Percentiles rank a stretch among this genome's conserved stretches.
Conservation (phyloP, 345 rosid genomes). For the Salix koriyanagi region DNA sequence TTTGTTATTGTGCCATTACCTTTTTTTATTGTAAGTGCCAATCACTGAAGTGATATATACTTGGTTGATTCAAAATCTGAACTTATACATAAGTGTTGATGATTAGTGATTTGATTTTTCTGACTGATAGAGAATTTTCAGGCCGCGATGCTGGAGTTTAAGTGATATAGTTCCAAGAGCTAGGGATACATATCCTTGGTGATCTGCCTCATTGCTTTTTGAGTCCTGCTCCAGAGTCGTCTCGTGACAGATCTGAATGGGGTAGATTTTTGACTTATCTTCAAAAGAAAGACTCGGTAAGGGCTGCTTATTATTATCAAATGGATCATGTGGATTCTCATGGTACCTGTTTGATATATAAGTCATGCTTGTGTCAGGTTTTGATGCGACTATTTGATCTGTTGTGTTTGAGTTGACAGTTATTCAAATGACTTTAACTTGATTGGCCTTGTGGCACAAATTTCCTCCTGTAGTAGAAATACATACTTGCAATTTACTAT, state of each 20-base stretch:
- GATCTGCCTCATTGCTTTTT: conserved; percentile 14
- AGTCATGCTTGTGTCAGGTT: no score
- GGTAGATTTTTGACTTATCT: conserved; percentile 22
- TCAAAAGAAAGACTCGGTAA: conserved; percentile 19
- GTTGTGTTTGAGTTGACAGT: no score
- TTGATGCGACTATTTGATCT: no score
- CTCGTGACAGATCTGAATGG: conserved; percentile 29
- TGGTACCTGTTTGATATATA: no score
- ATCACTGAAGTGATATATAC: no score
- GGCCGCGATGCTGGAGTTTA: conserved; percentile 20
- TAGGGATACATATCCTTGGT: conserved; percentile 1
- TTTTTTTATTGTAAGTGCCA: not conserved
- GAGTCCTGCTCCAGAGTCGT: conserved; percentile 23
- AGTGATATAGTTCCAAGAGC: conserved; percentile 9
- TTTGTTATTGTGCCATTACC: no score
- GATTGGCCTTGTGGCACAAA: no score
- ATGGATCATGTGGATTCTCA: no score
- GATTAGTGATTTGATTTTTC: not conserved
- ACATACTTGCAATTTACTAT: no score
- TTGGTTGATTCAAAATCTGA: not conserved
- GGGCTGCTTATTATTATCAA: not conserved
- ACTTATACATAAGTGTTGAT: not conserved
- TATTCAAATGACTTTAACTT: no score
- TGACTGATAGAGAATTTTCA: conserved; percentile 2
- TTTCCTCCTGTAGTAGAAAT: no score